Conservation (phyloP, 1,284 basidiomycete genomes). For the Puccinia triticina region DNA sequence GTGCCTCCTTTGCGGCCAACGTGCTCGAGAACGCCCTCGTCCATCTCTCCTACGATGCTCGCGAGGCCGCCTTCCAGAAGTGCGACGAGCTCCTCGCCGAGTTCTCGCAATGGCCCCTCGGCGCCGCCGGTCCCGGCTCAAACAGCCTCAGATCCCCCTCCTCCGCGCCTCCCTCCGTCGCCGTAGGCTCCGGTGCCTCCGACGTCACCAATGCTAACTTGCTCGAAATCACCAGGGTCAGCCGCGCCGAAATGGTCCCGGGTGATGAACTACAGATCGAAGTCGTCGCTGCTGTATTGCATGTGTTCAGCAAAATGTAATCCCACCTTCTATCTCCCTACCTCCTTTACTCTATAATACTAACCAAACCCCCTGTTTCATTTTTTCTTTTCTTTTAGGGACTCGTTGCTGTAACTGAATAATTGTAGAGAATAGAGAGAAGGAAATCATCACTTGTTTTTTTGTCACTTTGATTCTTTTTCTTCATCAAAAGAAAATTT, state of each 20-base stretch:
- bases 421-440: conserved; percentile 2
- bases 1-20: conserved; percentile 83
- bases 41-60: conserved; percentile 80
- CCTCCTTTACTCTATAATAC: background rate
- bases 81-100: conserved; percentile 89
- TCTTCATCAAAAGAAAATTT: background rate
- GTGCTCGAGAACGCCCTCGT: conserved; percentile 92
- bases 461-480: background rate
- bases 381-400: conserved; percentile 20
- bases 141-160: conserved; percentile 57
- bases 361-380: background rate
- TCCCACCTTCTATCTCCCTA: background rate
- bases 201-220: conserved; percentile 67
- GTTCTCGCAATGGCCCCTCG: conserved; percentile 87
- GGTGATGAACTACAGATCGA: conserved; percentile 77
- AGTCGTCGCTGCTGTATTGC: conserved; percentile 82
- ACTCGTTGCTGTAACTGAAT: conserved; percentile 40
- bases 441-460: background rate
- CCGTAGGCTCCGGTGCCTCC: conserved; percentile 59
- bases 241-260: conserved; percentile 64
- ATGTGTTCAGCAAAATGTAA: conserved; percentile 67
- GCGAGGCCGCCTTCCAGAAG: conserved; percentile 84
- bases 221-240: conserved; percentile 76
- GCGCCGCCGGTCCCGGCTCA: conserved; percentile 62
- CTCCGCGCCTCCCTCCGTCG: conserved; percentile 55